phyloP scores from a whole-genome alignment of 2,329 filamentous ascomycete species.

The Fusarium stilboides region DNA sequence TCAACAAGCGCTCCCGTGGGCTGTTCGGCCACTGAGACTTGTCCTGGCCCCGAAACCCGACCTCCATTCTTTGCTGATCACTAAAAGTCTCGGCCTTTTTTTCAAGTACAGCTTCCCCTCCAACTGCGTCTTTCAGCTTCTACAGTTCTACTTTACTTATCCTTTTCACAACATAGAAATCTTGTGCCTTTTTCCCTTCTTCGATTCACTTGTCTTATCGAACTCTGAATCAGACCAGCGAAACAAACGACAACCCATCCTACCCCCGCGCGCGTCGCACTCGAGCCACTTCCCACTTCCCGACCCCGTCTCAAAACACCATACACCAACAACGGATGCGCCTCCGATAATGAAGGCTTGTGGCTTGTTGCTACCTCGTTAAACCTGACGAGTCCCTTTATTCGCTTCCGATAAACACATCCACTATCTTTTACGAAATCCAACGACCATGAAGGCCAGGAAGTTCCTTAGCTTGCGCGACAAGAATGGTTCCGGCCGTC shows the following conservation, averaged over 20 bases:
- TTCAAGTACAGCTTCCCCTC: constrained; percentile 35
- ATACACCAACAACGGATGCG: constrained; percentile 36
- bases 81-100: constrained; percentile 37
- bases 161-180: not conserved
- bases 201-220: constrained; percentile 4
- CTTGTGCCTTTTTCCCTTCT: not conserved
- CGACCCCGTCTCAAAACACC: constrained; percentile 30
- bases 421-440: constrained; percentile 1
- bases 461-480: constrained; percentile 81
- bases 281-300: constrained; percentile 28
- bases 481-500: constrained; percentile 69
- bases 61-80: constrained; percentile 13
- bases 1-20: constrained; percentile 38
- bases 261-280: constrained; percentile 33
- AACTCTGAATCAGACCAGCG: constrained; percentile 2
- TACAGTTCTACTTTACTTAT: constrained; percentile 11
- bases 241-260: constrained; percentile 8
- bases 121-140: constrained; percentile 30
- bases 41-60: constrained; percentile 12
- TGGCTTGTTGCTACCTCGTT: constrained; percentile 52
- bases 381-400: constrained; percentile 48
- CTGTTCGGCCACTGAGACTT: constrained; percentile 40
- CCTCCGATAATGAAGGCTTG: constrained; percentile 53
- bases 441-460: constrained; percentile 68
- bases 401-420: constrained; percentile 18